These are phyloP conservation scores for Plasmodium gonderi DNA, from an alignment of 169 alveolate genomes.

Conservation along the genomic window DNA sequence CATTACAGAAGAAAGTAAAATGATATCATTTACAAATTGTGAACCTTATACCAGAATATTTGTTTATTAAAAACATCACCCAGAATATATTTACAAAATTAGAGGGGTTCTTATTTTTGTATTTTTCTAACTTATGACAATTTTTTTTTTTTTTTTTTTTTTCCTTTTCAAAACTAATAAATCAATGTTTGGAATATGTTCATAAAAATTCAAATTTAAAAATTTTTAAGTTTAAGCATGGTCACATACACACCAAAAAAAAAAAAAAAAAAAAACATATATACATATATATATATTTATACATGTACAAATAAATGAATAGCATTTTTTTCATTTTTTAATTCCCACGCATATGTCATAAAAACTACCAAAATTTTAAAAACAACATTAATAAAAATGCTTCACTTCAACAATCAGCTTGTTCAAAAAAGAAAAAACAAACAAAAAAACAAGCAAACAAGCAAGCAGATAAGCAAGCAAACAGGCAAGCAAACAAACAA, in stretches of 20 bases:
- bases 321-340: conserved; percentile 22
- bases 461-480: too few species aligned
- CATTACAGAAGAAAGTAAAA: conserved; percentile 40
- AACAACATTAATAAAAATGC: conserved; percentile 9
- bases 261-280: conserved; percentile 21
- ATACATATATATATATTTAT: not conserved
- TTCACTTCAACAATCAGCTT: conserved; percentile 8
- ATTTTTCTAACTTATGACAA: conserved; percentile 20
- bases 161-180: conserved; percentile 54
- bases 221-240: conserved; percentile 30
- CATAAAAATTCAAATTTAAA: conserved; percentile 35
- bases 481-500: too few species aligned
- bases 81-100: not conserved
- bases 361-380: conserved; percentile 54
- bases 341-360: not conserved
- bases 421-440: conserved; percentile 14
- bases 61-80: not conserved
- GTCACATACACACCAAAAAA: not conserved
- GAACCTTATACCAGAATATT: not conserved
- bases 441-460: not conserved
- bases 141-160: conserved; percentile 39
- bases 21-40: not conserved
- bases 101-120: conserved; percentile 22
- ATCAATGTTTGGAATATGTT: conserved; percentile 33
- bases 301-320: not conserved